phyloP scores from a whole-genome alignment of 371 early-diverging fungal species.

The Catenaria anguillulae region DNA sequence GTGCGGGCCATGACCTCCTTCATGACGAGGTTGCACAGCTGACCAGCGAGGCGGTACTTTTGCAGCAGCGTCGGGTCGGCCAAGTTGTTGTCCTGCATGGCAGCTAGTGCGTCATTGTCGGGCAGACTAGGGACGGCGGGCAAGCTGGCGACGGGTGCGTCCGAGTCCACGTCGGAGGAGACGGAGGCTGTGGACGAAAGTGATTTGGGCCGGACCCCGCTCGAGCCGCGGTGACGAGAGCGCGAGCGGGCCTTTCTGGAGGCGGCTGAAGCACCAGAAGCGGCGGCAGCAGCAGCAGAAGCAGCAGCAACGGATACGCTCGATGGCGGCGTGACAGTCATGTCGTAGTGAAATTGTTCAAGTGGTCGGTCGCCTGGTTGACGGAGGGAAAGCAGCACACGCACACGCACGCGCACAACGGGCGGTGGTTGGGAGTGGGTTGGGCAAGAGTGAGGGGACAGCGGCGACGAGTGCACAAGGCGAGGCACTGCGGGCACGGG shows the following conservation, averaged over 20 bases:
- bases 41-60: conserved; percentile 69
- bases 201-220: conserved; percentile 4
- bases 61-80: conserved; percentile 37
- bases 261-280: background rate
- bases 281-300: background rate
- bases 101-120: background rate
- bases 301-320: background rate
- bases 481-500: too few species aligned
- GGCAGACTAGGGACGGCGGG: too few species aligned
- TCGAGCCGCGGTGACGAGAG: too few species aligned
- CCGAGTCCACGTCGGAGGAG: conserved; percentile 1
- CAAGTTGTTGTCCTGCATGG: conserved; percentile 38
- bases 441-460: too few species aligned
- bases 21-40: conserved; percentile 61
- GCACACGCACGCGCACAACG: too few species aligned
- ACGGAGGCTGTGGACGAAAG: conserved; percentile 7
- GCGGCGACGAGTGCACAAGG: too few species aligned
- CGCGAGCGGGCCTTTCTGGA: conserved; percentile 8
- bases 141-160: background rate
- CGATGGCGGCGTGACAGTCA: background rate
- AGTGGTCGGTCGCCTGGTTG: too few species aligned
- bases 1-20: conserved; percentile 42
- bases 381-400: too few species aligned
- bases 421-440: too few species aligned
- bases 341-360: too few species aligned